Base-by-base conservation (phyloP, 306 rosid species). In the Adenanthera pavonina region DNA sequence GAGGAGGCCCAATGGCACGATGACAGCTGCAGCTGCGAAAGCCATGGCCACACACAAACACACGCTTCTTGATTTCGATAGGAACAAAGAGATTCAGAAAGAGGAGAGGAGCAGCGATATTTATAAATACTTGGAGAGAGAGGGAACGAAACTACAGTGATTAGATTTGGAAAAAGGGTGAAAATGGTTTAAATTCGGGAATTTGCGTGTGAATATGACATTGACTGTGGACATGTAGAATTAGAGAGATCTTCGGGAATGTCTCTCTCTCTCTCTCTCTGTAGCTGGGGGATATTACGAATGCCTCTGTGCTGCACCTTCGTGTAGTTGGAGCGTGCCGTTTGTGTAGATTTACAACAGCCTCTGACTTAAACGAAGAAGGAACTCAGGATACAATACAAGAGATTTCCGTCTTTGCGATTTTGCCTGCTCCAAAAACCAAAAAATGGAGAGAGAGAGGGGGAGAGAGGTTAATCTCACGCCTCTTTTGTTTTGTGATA, bases 1-100 rank as follows among this genome's bases (percentile, higher is more conserved):
- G 86, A 95, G 90, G 25, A 95, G 44, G 43, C 98, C 97, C 83
- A 95, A 53, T 60, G 98, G 98, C n/a, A 95, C 87, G 77, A 95
- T 83, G 44, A 88, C 92, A 84, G 93, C 97, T 41, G 94, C 97
- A 7, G 92, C 97, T 35, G 91, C 86, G 92, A 89, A 75, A 84
- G 96, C 91, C 99, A 95, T 95, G 79, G 81, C 87, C 86, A 65
- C 53, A 30, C 41, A 61, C 86, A 16, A 43, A 48, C 59, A 19
- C 79, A 30, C 54, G 10, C 43, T 40, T 52, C 69, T 66, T 10
- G 46, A 70, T 75, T 44, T 79, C 51, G n/a, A 38, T 30, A 25
- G 62, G 74, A 77, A 35, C 75, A 54, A 62, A 51, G 49, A 49
- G 76, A 82, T 69, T 82, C 74, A 46, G 68, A 54, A 20, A 67